These are phyloP conservation scores for Seminavis robusta DNA, from an alignment of 108 stramenopile genomes.

Conservation along the genomic window DNA sequence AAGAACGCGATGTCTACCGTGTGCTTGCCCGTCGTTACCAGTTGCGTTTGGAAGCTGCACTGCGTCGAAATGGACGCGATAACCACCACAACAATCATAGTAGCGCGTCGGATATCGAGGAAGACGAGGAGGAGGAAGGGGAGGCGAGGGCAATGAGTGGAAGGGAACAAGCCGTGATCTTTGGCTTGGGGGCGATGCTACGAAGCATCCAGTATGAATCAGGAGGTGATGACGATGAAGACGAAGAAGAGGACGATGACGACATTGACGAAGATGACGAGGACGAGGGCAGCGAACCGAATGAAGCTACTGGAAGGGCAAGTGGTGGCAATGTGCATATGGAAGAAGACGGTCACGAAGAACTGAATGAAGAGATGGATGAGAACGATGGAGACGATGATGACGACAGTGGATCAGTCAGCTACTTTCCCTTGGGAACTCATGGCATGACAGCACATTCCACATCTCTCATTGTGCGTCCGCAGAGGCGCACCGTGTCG, in stretches of 20 bases:
- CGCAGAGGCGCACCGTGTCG: no score
- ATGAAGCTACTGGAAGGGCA: no score
- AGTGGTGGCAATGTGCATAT: no score
- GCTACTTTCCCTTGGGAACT: no score
- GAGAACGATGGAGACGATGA: no score
- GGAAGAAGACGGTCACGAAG: no score
- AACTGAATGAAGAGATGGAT: no score
- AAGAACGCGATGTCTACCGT: conserved; percentile 46
- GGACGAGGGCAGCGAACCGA: no score
- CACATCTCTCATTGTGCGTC: no score
- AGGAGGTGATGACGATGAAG: conserved; percentile 21
- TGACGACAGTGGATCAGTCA: no score
- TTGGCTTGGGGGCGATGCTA: conserved; percentile 13
- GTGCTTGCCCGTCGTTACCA: conserved; percentile 64
- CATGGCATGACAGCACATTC: no score
- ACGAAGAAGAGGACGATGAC: conserved; percentile 17
- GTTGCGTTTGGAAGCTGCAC: conserved; percentile 45
- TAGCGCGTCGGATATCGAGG: not conserved
- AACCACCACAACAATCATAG: conserved; percentile 2
- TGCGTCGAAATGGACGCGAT: conserved; percentile 16
- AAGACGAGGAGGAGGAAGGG: conserved; percentile 25
- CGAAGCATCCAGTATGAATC: conserved; percentile 5
- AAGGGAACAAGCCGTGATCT: conserved; percentile 6
- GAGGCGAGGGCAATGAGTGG: conserved; percentile 23
- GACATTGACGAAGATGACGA: conserved; percentile 32